A percentile compares a stretch with the other conserved stretches of the same genome.
Evolutionary conservation across 495 filamentous ascomycete species (phyloP).

Genomic region (Xylaria flabelliformis): DNA sequence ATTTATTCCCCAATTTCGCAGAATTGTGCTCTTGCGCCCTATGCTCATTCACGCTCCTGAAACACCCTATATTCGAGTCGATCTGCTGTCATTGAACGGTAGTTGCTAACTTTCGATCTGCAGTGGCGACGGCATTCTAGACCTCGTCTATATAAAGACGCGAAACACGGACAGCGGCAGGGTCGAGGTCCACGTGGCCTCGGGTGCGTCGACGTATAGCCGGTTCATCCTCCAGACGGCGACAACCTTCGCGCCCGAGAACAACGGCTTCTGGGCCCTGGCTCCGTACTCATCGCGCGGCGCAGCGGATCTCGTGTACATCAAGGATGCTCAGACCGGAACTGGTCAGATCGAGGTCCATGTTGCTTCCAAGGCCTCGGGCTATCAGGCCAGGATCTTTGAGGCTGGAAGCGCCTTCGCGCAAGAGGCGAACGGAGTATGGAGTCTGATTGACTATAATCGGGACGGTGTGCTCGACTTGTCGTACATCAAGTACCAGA

Average conservation of each 20-base stretch:
- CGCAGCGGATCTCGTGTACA: conserved; percentile 18
- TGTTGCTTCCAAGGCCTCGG: conserved; percentile 3
- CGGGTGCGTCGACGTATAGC: conserved; percentile 15
- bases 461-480: conserved; percentile 10
- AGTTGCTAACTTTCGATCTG: no score
- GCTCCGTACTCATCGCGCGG: conserved; percentile 10
- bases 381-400: conserved; percentile 11
- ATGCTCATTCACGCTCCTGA: no score
- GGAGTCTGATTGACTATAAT: conserved; percentile 14
- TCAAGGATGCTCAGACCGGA: conserved; percentile 9
- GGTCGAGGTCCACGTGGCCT: conserved; percentile 20
- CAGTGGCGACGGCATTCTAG: conserved; percentile 8
- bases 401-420: conserved; percentile 12
- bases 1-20: no score
- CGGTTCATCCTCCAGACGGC: conserved; percentile 11
- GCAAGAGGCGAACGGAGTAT: conserved; percentile 18
- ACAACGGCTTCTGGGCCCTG: conserved; percentile 21
- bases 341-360: conserved; percentile 11
- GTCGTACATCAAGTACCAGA: conserved; percentile 20
- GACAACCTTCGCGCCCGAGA: conserved; percentile 9
- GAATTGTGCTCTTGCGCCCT: no score
- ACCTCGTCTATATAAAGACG: conserved; percentile 26
- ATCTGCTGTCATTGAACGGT: no score
- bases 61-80: no score
- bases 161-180: conserved; percentile 6